Percentiles rank a stretch among this genome's conserved stretches.
Conservation (phyloP, 1,139 yeast species). For the Komagataea norvegica region DNA sequence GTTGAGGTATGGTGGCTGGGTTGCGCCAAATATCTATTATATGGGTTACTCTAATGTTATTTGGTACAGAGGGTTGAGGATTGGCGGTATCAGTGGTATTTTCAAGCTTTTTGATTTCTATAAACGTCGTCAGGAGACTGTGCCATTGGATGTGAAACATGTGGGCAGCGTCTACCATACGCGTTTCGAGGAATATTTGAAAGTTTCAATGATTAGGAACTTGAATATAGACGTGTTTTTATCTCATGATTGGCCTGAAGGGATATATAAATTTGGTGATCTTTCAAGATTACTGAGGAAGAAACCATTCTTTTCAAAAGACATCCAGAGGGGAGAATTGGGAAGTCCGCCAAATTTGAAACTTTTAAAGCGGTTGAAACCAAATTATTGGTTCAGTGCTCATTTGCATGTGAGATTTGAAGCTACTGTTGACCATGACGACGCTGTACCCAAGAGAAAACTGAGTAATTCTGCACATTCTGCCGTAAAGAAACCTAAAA, state of each 20-base stretch:
- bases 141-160: slow-evolving; percentile 46
- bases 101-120: slow-evolving; percentile 50
- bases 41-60: slow-evolving; percentile 76
- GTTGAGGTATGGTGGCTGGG: slow-evolving; percentile 88
- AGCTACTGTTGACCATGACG: slow-evolving; percentile 45
- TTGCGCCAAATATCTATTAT: slow-evolving; percentile 85
- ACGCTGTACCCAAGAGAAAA: slow-evolving; percentile 13
- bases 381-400: slow-evolving; percentile 80
- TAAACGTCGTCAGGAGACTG: slow-evolving; percentile 35
- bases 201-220: slow-evolving; percentile 38
- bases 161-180: slow-evolving; percentile 70
- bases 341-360: slow-evolving; percentile 75
- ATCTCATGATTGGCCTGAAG: slow-evolving; percentile 95
- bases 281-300: slow-evolving; percentile 38
- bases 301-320: slow-evolving; percentile 68
- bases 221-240: slow-evolving; percentile 49
- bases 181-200: slow-evolving; percentile 57
- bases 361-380: slow-evolving; percentile 51
- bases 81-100: slow-evolving; percentile 85
- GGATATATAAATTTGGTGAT: slow-evolving; percentile 66
- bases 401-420: slow-evolving; percentile 77
- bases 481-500: neutral
- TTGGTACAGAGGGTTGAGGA: slow-evolving; percentile 67
- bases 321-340: slow-evolving; percentile 52
- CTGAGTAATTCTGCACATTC: slow-evolving; percentile 8